Base-by-base conservation (phyloP, 306 rosid species). In the Glycine latifolia region DNA sequence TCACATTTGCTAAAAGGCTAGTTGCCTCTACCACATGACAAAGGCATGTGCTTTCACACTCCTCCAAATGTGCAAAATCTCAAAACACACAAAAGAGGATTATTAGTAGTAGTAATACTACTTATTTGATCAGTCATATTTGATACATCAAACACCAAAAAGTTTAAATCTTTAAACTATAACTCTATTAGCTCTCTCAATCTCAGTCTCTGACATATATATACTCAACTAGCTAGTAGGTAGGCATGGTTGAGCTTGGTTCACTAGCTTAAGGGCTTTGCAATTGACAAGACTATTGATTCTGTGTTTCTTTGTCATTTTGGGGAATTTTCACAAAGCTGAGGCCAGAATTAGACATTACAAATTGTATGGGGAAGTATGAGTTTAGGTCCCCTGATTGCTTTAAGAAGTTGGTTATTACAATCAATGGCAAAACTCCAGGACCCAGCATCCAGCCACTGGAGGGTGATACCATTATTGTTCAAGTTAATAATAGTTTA, bases 371-470 rank as follows among this genome's bases (percentile, higher is more conserved):
- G 59, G 94, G 83, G 0, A 94, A 86, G 83, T 89, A 89, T 53
- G 97, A 92, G 71, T 88, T 56, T 43, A 92, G 35, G 79, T 95
- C 95, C 75, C 97, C 97, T 2, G 98, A 95, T 78, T 95, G 97
- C 81, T 90, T 8, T 49, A 91, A 83, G 88, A 92, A 92, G 85
- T 80, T 89, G 5, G 97, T 85, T 35, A 85, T 90, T 66, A 91
- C 98, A 48, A 80, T 89, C 33, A 95, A 95, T 82, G 98, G 97
- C 0, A 55, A 41, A 67, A 81, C 89, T 66, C 98, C 97, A 9
- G 98, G 97, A 3, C 97, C 97, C 4, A 89, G 97, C 56, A 95
- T 95, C 66, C 74, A 69, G 69, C 97, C 98, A 55, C 86, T 85
- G 46, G 89, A 89, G 84, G 97, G 94, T 7, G 98, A 95, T 58